Percentiles rank a stretch among this genome's conserved stretches.
phyloP scores from a whole-genome alignment of 2,329 filamentous ascomycete genomes.

The Cordyceps cicadae region DNA sequence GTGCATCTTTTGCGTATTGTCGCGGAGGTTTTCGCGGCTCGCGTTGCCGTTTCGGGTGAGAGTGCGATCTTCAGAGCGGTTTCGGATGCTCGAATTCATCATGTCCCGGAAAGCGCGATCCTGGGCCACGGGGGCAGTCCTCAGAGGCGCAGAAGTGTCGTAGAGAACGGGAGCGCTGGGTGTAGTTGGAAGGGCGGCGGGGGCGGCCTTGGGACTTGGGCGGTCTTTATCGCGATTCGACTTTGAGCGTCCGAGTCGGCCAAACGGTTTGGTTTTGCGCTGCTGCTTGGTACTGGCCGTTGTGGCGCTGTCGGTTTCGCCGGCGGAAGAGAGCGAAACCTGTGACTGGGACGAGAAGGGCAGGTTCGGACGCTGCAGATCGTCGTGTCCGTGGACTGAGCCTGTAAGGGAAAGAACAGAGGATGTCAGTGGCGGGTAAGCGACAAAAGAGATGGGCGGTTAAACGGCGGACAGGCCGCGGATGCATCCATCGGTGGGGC shows the following conservation, averaged over 20 bases:
- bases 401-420: constrained; percentile 19
- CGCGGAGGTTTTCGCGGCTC: constrained; percentile 34
- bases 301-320: constrained; percentile 35
- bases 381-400: constrained; percentile 20
- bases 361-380: constrained; percentile 16
- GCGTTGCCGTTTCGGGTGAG: constrained; percentile 34
- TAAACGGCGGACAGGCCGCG: background rate
- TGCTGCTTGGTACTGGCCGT: constrained; percentile 37
- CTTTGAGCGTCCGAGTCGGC: constrained; percentile 41
- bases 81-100: constrained; percentile 56
- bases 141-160: constrained; percentile 33
- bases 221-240: constrained; percentile 45
- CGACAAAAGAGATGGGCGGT: background rate
- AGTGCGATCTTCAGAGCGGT: constrained; percentile 64
- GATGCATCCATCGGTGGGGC: background rate
- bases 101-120: constrained; percentile 62
- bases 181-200: constrained; percentile 17
- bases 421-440: background rate
- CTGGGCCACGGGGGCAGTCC: constrained; percentile 54
- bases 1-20: constrained; percentile 29
- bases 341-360: constrained; percentile 42
- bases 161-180: constrained; percentile 21
- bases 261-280: constrained; percentile 48
- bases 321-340: constrained; percentile 41
- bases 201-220: constrained; percentile 29